phyloP scores from a whole-genome alignment of 805 yeast species.

The Blastobotrys americana region DNA sequence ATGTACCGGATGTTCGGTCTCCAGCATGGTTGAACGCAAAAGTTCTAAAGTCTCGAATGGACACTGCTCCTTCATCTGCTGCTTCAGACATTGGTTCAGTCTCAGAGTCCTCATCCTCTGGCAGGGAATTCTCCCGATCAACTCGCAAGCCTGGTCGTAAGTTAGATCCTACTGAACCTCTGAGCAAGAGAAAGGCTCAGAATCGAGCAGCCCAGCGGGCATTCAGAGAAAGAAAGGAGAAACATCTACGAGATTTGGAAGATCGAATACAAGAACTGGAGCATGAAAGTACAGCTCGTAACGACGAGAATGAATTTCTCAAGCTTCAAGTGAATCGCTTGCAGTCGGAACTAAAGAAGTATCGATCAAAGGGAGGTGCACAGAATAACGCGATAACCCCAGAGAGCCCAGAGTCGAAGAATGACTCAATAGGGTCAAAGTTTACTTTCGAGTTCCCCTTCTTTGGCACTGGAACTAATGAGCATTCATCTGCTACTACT shows the following conservation, averaged over 20 bases:
- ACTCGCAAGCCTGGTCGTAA: constrained; percentile 60
- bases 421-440: constrained; percentile 2
- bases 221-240: constrained; percentile 88
- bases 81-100: constrained; percentile 4
- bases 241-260: constrained; percentile 77
- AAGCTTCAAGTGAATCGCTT: constrained; percentile 69
- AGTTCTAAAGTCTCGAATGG: not conserved
- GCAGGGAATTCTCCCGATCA: not conserved
- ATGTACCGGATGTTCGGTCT: not conserved
- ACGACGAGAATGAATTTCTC: constrained; percentile 65
- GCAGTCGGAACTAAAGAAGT: constrained; percentile 60
- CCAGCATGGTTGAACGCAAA: not conserved
- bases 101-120: constrained; percentile 1
- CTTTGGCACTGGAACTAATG: constrained; percentile 21
- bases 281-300: constrained; percentile 57
- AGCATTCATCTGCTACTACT: not conserved
- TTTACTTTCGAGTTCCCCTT: constrained; percentile 53
- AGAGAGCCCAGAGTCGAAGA: constrained; percentile 2
- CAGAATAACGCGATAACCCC: not conserved
- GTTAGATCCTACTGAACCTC: constrained; percentile 70
- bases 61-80: constrained; percentile 2
- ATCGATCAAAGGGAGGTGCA: constrained; percentile 29
- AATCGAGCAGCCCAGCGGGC: constrained; percentile 99
- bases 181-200: constrained; percentile 88
- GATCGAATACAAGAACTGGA: constrained; percentile 68